Conservation (phyloP, 768 basidiomycete species). For the Russula virescens region DNA sequence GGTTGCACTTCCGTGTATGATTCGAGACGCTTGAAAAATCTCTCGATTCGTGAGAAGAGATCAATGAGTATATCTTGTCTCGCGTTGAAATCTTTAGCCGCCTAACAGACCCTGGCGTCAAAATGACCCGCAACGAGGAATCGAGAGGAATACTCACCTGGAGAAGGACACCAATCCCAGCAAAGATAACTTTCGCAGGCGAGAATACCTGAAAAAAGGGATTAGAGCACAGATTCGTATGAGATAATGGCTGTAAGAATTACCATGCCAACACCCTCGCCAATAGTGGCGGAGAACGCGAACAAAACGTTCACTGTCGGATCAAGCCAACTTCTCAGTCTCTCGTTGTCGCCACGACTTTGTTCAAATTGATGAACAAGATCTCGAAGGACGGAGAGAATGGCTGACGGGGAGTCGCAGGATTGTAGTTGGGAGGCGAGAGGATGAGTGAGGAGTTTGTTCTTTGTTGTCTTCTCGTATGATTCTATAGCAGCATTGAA, state of each 20-base stretch:
- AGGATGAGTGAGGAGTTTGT: not conserved
- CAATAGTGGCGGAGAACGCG: not conserved
- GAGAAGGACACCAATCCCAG: constrained; percentile 1
- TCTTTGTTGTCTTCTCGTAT: not conserved
- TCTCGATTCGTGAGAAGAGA: not conserved
- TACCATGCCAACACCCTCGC: not conserved
- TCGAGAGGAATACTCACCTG: not conserved
- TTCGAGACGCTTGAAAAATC: not conserved
- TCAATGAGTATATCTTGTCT: not conserved
- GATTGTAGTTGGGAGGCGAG: not conserved
- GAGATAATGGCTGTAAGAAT: too few relatives aligned
- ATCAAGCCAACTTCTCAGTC: not conserved
- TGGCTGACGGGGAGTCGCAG: not conserved
- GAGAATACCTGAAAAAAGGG: not conserved
- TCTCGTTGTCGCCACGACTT: not conserved
- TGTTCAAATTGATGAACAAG: not conserved
- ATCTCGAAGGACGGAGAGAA: not conserved
- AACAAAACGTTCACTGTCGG: not conserved
- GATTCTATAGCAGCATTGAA: not conserved
- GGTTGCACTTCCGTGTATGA: not conserved
- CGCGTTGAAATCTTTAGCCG: not conserved
- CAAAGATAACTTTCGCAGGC: not conserved
- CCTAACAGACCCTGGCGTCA: not conserved
- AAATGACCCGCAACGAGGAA: not conserved
- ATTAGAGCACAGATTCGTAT: not conserved